A percentile compares a stretch with the other conserved stretches of the same genome.
Conservation (phyloP, 345 rosid species). For the Populus euphratica region DNA sequence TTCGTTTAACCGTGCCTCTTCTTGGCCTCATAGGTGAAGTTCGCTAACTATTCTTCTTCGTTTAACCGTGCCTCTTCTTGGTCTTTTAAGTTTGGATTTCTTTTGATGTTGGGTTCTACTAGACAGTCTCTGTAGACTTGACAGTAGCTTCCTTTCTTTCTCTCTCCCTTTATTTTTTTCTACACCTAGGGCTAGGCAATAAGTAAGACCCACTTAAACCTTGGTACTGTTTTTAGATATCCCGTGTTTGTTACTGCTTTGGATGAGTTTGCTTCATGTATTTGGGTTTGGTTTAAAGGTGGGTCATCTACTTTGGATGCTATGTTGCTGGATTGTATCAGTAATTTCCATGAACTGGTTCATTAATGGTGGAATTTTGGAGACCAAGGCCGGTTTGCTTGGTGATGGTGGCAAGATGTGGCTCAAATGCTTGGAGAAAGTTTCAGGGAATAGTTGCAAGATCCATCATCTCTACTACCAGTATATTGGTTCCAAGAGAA, state of each 20-base stretch:
- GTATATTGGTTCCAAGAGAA: slow-evolving; percentile 54
- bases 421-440: slow-evolving; percentile 56
- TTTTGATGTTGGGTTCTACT: slow-evolving; percentile 40
- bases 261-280: slow-evolving; percentile 80
- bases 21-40: slow-evolving; percentile 10
- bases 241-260: slow-evolving; percentile 36
- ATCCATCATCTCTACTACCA: slow-evolving; percentile 55
- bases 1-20: slow-evolving; percentile 5
- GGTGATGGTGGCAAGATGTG: slow-evolving; percentile 59
- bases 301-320: slow-evolving; percentile 77
- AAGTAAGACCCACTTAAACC: slow-evolving; percentile 26
- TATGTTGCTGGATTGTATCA: slow-evolving; percentile 76
- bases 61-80: slow-evolving; percentile 6
- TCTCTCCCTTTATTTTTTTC: slow-evolving; percentile 14
- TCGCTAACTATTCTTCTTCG: neutral
- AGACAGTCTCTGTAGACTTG: slow-evolving; percentile 41
- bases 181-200: slow-evolving; percentile 31
- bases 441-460: slow-evolving; percentile 40
- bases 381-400: slow-evolving; percentile 41
- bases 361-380: slow-evolving; percentile 53
- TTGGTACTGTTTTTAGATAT: slow-evolving; percentile 29
- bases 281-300: slow-evolving; percentile 74
- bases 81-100: slow-evolving; percentile 27
- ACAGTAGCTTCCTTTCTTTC: slow-evolving; percentile 31
- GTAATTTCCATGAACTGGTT: slow-evolving; percentile 56